Base-by-base conservation (phyloP, 1,139 yeast species). In the Nakaseomyces bracarensis region DNA sequence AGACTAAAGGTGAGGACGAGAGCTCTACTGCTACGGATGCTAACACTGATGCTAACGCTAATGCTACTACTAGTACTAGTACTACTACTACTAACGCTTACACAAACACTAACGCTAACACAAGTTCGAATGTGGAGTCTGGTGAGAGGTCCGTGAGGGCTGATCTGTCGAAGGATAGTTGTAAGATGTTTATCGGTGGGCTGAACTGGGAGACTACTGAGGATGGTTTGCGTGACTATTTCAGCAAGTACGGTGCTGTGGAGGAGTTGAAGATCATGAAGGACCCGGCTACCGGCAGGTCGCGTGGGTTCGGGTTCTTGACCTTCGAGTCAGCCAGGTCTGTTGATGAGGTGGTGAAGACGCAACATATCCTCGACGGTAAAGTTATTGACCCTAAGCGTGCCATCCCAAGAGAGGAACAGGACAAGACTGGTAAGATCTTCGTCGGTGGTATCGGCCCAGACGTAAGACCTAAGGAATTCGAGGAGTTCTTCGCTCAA, bases 371-470 rank as follows among this genome's bases (percentile, higher is more conserved):
- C 40, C 70, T 91, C 47, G 99, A 91, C 59, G 98, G 98, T 48
- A 91, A 91, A 63, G 83, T 91, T 49, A 93, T 91, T 61, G 99
- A 91, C 61, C 98, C 99, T 33, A 91, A 91, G 64, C 76, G 98
- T 56, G 97, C 99, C 20, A 91, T 91, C 57, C 97, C 98, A 35
- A 82, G 89, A 63, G 98, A 91, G 61, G 98, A 91, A 63, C 98
- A 91, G 65, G 97, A 89, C 62, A 85, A 85, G 62, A 89, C 96
- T 10, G 96, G 97, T 55, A 91, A 91, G 68, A 91, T 91, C 52
- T 91, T 91, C 61, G 97, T 91, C 38, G 99, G 99, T 51, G 99
- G 99, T 52, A 86, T 91, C 51, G 94, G 95, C 45, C 87, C 95
- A 28, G 93, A 87, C 64, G 96, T 89, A 35, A 87, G 89, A 51